A percentile compares a stretch with the other conserved stretches of the same genome.
These are phyloP conservation scores for Hyaloscypha hepaticicola DNA, from an alignment of 495 filamentous ascomycete genomes.

Conservation along the genomic window DNA sequence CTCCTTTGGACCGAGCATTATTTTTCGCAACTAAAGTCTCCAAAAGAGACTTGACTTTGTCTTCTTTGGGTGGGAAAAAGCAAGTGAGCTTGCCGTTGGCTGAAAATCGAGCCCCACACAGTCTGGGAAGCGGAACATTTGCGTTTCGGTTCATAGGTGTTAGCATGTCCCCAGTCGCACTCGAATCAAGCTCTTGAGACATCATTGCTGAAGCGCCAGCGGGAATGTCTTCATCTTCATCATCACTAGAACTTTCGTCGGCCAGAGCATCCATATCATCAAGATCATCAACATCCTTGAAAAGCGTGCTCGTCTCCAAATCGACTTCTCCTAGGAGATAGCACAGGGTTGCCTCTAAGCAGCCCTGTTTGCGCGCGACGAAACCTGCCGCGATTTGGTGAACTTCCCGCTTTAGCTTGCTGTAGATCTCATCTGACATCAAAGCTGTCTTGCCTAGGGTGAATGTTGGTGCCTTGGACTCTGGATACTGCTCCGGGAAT, in stretches of 20 bases:
- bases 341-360: slow-evolving; percentile 75
- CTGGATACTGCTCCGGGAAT: slow-evolving; percentile 78
- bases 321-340: slow-evolving; percentile 84
- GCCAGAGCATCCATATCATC: slow-evolving; percentile 56
- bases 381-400: slow-evolving; percentile 68
- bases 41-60: slow-evolving; percentile 63
- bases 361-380: slow-evolving; percentile 67
- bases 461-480: slow-evolving; percentile 62
- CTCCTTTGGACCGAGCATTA: slow-evolving; percentile 60
- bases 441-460: slow-evolving; percentile 74
- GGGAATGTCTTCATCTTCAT: slow-evolving; percentile 68
- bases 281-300: slow-evolving; percentile 57
- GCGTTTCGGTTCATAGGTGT: slow-evolving; percentile 64
- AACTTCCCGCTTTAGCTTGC: slow-evolving; percentile 64
- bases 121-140: slow-evolving; percentile 72
- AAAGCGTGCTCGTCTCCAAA: slow-evolving; percentile 69
- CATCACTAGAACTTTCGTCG: slow-evolving; percentile 79
- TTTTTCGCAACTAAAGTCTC: slow-evolving; percentile 60
- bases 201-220: slow-evolving; percentile 50
- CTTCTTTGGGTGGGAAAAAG: slow-evolving; percentile 82
- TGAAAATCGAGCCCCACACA: slow-evolving; percentile 75
- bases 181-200: slow-evolving; percentile 54
- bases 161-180: slow-evolving; percentile 49
- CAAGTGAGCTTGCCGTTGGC: slow-evolving; percentile 77
- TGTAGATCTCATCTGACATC: slow-evolving; percentile 66